Conservation (phyloP, 2,329 filamentous ascomycete genomes). For the Drechslerella coelobrocha region DNA sequence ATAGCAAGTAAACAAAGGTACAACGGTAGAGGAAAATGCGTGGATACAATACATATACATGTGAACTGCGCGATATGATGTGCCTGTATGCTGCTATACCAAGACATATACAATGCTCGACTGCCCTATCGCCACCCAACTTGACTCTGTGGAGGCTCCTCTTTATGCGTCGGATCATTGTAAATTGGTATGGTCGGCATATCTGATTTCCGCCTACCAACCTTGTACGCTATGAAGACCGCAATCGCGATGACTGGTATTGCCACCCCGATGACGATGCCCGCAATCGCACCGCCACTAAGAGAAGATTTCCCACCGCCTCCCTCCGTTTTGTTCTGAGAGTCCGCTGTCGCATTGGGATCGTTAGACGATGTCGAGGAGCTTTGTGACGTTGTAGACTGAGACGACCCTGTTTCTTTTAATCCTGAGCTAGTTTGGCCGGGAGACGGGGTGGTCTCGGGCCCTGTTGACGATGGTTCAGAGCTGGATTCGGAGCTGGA, state of each 20-base stretch:
- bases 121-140: constrained; percentile 7
- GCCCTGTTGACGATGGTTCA: background rate
- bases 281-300: constrained; percentile 35
- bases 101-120: background rate
- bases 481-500: background rate
- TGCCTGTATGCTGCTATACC: no score
- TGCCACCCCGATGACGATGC: constrained; percentile 35
- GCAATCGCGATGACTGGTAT: constrained; percentile 28
- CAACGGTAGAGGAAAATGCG: background rate
- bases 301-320: background rate
- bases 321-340: background rate
- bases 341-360: constrained; percentile 2
- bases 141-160: no score
- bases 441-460: constrained; percentile 17
- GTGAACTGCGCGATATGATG: no score
- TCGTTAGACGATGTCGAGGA: background rate
- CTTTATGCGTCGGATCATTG: constrained; percentile 28
- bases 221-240: constrained; percentile 28
- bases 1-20: no score
- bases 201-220: constrained; percentile 24
- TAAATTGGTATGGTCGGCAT: constrained; percentile 33
- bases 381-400: background rate
- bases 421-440: constrained; percentile 17
- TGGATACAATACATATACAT: background rate
- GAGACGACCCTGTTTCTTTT: constrained; percentile 11